Evolutionary conservation across 2,329 filamentous ascomycete species (phyloP).

Genomic region (Sporothrix euskadiensis): DNA sequence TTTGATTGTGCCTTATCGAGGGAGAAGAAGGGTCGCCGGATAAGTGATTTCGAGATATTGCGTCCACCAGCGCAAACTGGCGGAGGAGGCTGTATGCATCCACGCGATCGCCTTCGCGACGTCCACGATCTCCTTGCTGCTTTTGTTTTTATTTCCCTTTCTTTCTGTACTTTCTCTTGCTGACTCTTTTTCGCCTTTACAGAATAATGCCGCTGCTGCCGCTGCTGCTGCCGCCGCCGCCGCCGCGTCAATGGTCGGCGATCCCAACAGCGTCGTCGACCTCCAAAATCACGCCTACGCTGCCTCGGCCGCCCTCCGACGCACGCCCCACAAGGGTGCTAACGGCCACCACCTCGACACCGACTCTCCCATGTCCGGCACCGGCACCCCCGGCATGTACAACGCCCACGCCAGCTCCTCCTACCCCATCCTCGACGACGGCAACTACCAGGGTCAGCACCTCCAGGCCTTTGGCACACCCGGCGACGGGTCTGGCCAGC

Average conservation of each 20-base stretch:
- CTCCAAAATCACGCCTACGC: slow-evolving; percentile 53
- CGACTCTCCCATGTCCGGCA: slow-evolving; percentile 77
- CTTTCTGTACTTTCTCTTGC: neutral
- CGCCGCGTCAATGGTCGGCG: slow-evolving; percentile 39
- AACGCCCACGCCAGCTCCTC: slow-evolving; percentile 65
- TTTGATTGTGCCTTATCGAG: neutral
- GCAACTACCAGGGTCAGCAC: slow-evolving; percentile 63
- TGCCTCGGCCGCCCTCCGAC: slow-evolving; percentile 56
- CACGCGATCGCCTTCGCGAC: neutral
- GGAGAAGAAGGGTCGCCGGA: neutral
- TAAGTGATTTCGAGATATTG: neutral
- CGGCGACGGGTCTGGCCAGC: slow-evolving; percentile 42
- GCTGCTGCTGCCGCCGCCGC: slow-evolving; percentile 30
- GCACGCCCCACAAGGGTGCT: slow-evolving; percentile 68
- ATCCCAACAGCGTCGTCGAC: slow-evolving; percentile 60
- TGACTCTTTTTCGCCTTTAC: neutral
- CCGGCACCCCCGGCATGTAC: slow-evolving; percentile 73
- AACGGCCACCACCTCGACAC: slow-evolving; percentile 73
- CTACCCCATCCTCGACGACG: slow-evolving; percentile 75
- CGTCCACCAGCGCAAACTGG: neutral
- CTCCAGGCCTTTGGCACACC: slow-evolving; percentile 53
- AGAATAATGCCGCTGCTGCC: slow-evolving; percentile 30
- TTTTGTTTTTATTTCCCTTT: neutral
- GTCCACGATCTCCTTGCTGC: slow-evolving; percentile 9
- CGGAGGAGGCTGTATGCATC: neutral